phyloP scores from a whole-genome alignment of 2,329 filamentous ascomycete genomes.

The Talaromyces sp. region DNA sequence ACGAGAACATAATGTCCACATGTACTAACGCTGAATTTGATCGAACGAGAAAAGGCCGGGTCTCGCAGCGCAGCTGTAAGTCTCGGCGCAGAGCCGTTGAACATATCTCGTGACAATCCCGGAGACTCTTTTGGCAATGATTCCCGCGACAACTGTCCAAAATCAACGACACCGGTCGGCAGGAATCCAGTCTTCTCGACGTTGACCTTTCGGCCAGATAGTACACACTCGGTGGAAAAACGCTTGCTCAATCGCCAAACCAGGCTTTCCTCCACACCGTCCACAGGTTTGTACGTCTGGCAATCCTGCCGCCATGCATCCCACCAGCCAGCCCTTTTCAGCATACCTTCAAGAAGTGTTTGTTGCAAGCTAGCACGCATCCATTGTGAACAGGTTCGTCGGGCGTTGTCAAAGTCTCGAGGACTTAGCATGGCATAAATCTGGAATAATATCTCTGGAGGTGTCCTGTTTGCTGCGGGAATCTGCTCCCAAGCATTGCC shows the following conservation, averaged over 20 bases:
- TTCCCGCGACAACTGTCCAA: constrained; percentile 27
- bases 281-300: constrained; percentile 27
- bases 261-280: constrained; percentile 40
- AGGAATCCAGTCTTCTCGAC: constrained; percentile 38
- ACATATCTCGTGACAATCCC: constrained; percentile 21
- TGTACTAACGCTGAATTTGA: constrained; percentile 55
- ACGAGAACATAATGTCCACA: constrained; percentile 61
- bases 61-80: constrained; percentile 29
- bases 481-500: constrained; percentile 3
- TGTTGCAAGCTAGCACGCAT: constrained; percentile 57
- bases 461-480: constrained; percentile 38
- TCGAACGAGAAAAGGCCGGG: constrained; percentile 21
- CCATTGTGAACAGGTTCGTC: constrained; percentile 61
- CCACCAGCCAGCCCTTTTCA: constrained; percentile 58
- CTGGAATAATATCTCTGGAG: constrained; percentile 51
- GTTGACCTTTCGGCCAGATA: constrained; percentile 38
- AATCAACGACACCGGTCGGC: constrained; percentile 36
- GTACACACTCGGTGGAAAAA: constrained; percentile 52
- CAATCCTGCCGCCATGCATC: constrained; percentile 39
- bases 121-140: constrained; percentile 22
- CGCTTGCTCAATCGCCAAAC: constrained; percentile 46
- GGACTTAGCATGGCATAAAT: constrained; percentile 49
- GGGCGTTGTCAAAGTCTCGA: constrained; percentile 59
- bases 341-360: constrained; percentile 52
- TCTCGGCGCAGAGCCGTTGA: constrained; percentile 17